Conservation (phyloP, 225 moss, liverwort and hornwort species). For the Antitrichia curtipendula region DNA sequence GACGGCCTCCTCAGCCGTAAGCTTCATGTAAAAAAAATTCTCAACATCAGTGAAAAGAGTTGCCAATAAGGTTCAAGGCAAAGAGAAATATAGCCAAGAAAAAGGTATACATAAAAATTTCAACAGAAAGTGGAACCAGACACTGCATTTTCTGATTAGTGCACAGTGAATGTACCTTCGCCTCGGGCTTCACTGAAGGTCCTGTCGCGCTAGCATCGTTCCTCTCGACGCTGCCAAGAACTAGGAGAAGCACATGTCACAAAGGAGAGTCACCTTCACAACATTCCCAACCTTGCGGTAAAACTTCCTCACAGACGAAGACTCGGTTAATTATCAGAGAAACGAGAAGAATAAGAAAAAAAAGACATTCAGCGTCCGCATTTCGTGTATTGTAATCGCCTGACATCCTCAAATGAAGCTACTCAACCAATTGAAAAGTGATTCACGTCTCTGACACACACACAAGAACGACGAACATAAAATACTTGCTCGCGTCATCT, state of each 20-base stretch:
- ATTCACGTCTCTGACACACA: neutral
- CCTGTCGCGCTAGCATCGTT: constrained; percentile 68
- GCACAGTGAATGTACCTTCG: constrained; percentile 20
- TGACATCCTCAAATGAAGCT: neutral
- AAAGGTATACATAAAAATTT: neutral
- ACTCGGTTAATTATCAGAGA: neutral
- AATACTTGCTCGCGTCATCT: neutral
- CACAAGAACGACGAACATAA: neutral
- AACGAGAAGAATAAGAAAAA: neutral
- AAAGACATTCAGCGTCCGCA: neutral
- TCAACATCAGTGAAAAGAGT: neutral
- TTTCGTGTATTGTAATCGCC: neutral
- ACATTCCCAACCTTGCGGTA: neutral
- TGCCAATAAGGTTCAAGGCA: neutral
- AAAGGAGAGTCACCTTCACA: neutral
- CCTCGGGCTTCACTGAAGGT: constrained; percentile 38
- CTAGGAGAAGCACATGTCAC: constrained; percentile 15
- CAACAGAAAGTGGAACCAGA: neutral
- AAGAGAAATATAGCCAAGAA: neutral
- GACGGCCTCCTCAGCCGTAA: constrained; percentile 49
- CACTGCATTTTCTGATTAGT: neutral
- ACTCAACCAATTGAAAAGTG: neutral
- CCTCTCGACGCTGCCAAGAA: constrained; percentile 58
- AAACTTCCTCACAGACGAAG: neutral
- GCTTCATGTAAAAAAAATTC: constrained; percentile 14